A percentile compares a stretch with the other conserved stretches of the same genome.
Conservation (phyloP, 352 stramenopile genomes). For the Pythium folliculosum region DNA sequence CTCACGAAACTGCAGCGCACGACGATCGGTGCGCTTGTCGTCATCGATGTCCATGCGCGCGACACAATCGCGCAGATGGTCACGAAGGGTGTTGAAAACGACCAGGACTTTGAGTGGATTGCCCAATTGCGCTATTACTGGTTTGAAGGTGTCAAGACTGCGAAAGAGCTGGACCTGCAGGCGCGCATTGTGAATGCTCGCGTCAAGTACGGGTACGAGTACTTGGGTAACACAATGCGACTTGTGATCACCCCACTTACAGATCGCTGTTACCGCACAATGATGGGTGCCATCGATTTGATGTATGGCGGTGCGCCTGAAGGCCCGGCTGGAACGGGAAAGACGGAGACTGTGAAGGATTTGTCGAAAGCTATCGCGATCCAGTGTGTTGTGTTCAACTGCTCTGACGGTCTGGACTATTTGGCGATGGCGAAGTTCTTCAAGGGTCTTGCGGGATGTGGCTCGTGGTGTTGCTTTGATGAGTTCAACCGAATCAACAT, state of each 20-base stretch:
- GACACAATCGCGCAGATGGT: conserved; percentile 94
- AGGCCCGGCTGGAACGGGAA: conserved; percentile 92
- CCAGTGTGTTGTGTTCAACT: conserved; percentile 96
- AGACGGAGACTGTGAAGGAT: conserved; percentile 96
- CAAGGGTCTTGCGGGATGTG: conserved; percentile 92
- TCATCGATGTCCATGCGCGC: conserved; percentile 92
- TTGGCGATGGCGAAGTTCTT: conserved; percentile 96
- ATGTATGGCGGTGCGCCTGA: conserved; percentile 88
- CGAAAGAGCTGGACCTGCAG: conserved; percentile 67
- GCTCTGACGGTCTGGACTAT: conserved; percentile 93
- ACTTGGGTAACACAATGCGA: conserved; percentile 84
- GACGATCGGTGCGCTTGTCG: conserved; percentile 91
- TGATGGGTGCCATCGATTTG: conserved; percentile 88
- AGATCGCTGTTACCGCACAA: conserved; percentile 88
- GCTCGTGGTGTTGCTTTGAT: conserved; percentile 91
- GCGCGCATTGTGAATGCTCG: conserved; percentile 88
- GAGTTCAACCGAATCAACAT: conserved; percentile 92
- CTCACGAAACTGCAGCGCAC: conserved; percentile 91
- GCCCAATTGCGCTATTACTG: conserved; percentile 94
- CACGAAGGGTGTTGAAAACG: conserved; percentile 82
- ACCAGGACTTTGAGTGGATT: conserved; percentile 94
- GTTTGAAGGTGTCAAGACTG: conserved; percentile 63
- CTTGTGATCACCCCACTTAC: conserved; percentile 90
- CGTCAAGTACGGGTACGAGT: conserved; percentile 90
- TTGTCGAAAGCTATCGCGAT: conserved; percentile 94